A percentile compares a stretch with the other conserved stretches of the same genome.
These are phyloP conservation scores for Betula pendula DNA, from an alignment of 306 rosid genomes.

Conservation along the genomic window DNA sequence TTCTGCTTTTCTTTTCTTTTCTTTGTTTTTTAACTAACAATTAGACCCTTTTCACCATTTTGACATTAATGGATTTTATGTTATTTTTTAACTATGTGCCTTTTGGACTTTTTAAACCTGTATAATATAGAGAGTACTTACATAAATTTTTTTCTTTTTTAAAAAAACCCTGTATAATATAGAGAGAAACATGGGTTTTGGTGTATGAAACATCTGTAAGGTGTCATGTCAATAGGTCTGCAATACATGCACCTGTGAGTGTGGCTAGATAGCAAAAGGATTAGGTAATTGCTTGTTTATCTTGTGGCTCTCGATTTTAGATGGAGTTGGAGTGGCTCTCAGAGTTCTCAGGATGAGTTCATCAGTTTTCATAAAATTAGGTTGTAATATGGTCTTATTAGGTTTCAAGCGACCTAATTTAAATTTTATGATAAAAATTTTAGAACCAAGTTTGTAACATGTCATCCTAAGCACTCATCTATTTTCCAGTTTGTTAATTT, in stretches of 20 bases:
- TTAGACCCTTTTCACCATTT: not conserved
- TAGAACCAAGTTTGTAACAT: not conserved
- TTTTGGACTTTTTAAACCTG: not conserved
- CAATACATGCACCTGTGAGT: not conserved
- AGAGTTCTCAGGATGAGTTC: not conserved
- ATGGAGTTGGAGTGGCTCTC: not conserved
- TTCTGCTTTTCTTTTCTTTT: not conserved
- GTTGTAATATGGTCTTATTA: not conserved
- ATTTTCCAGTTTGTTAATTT: not conserved
- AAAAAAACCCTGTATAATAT: not conserved
- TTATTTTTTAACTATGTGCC: not conserved
- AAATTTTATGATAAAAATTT: not conserved
- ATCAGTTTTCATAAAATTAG: not conserved
- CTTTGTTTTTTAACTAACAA: not conserved
- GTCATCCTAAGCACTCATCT: not conserved
- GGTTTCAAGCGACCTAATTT: not conserved
- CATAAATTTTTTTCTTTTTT: too few species aligned
- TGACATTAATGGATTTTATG: not conserved
- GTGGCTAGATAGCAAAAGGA: not conserved
- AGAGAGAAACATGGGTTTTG: not conserved
- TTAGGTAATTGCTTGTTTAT: not conserved
- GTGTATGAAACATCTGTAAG: not conserved
- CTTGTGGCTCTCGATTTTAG: not conserved
- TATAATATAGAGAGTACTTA: not conserved
- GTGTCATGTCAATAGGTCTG: not conserved